phyloP scores from a whole-genome alignment of 768 basidiomycete genomes.

The Cystobasidium ongulense region DNA sequence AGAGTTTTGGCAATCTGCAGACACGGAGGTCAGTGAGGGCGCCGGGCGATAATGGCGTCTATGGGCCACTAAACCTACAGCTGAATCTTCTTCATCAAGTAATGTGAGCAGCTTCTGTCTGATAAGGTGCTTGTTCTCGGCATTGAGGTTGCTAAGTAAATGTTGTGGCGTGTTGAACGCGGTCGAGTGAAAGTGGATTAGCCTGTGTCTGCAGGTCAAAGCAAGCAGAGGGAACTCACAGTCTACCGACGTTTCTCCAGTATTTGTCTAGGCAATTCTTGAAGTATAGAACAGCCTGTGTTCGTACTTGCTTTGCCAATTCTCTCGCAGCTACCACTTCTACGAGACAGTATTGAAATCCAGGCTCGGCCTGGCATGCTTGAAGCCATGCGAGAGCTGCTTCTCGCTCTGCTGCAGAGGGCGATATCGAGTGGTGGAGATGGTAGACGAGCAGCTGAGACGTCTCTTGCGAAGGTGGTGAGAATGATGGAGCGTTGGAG shows the following conservation, averaged over 20 bases:
- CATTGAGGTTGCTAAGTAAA: conserved; percentile 58
- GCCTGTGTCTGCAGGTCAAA: neutral
- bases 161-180: neutral
- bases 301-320: conserved; percentile 53
- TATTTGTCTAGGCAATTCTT: conserved; percentile 67
- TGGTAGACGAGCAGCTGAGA: neutral
- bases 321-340: conserved; percentile 30
- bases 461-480: neutral
- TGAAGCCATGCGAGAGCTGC: conserved; percentile 27
- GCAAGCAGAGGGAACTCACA: conserved; percentile 27
- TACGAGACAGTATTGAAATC: conserved; percentile 34
- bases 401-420: conserved; percentile 16
- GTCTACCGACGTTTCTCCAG: conserved; percentile 57
- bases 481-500: neutral
- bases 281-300: conserved; percentile 79
- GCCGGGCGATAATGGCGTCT: conserved; percentile 17
- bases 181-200: neutral
- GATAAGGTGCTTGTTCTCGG: conserved; percentile 61
- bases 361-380: conserved; percentile 30
- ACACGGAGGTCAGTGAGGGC: neutral
- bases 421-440: neutral
- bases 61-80: conserved; percentile 47
- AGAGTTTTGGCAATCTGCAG: conserved; percentile 69
- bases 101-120: conserved; percentile 59
- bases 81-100: conserved; percentile 68